Conservation (phyloP, 257 asterid genomes). For the Gentiana dahurica region DNA sequence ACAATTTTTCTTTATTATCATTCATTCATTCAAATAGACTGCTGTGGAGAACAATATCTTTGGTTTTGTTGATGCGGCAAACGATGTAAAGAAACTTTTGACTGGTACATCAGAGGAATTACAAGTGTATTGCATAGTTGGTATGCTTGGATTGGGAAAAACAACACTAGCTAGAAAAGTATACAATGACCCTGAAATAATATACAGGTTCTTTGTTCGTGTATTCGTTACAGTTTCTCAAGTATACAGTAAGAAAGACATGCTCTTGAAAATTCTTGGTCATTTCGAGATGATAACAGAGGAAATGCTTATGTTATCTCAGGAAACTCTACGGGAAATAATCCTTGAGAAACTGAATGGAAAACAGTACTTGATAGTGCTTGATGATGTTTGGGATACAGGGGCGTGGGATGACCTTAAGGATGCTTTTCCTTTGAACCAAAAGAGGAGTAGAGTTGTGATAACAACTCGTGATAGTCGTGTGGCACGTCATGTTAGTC, state of each 20-base stretch:
- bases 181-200: conserved; percentile 16
- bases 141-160: conserved; percentile 33
- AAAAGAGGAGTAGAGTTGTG: conserved; percentile 12
- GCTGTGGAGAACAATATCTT: conserved; percentile 21
- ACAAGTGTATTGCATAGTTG: conserved; percentile 19
- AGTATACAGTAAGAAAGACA: conserved; percentile 12
- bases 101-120: conserved; percentile 9
- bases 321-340: background rate
- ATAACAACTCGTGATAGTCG: conserved; percentile 12
- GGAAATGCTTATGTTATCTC: conserved; percentile 2
- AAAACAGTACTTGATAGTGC: conserved; percentile 13
- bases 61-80: conserved; percentile 21
- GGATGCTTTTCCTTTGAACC: conserved; percentile 16
- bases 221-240: conserved; percentile 22
- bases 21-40: background rate
- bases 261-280: conserved; percentile 17
- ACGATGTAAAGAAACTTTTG: conserved; percentile 13
- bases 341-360: background rate
- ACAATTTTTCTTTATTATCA: background rate
- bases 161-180: conserved; percentile 26
- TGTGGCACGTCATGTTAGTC: conserved; percentile 14
- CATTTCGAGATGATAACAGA: background rate
- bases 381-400: conserved; percentile 21
- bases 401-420: conserved; percentile 14
- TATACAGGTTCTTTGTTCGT: conserved; percentile 17